phyloP scores from a whole-genome alignment of 2,329 filamentous ascomycete genomes.

The Phialemonium atrogriseum region DNA sequence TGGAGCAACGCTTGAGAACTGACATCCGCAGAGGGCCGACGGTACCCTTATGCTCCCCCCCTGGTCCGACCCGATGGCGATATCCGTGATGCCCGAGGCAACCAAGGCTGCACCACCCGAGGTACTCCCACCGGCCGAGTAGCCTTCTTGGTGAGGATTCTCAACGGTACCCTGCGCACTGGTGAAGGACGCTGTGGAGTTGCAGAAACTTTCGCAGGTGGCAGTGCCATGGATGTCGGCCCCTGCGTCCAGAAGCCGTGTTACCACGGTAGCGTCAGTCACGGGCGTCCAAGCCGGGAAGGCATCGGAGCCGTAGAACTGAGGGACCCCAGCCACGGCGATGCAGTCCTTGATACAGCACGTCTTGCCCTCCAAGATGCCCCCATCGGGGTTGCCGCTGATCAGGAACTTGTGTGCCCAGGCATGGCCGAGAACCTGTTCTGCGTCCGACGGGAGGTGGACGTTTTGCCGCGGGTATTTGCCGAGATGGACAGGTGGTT shows the following conservation, averaged over 20 bases:
- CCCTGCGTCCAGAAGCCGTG: constrained; percentile 39
- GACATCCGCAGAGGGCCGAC: constrained; percentile 27
- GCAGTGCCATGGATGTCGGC: constrained; percentile 41
- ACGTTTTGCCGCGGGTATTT: constrained; percentile 36
- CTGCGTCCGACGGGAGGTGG: constrained; percentile 26
- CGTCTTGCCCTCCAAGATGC: constrained; percentile 30
- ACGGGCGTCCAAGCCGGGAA: constrained; percentile 39
- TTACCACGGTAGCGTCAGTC: constrained; percentile 46
- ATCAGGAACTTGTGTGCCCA: constrained; percentile 45
- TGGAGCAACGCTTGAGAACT: too few species aligned
- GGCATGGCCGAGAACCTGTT: constrained; percentile 37
- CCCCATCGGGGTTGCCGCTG: constrained; percentile 17
- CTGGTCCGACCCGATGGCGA: constrained; percentile 39
- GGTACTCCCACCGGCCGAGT: constrained; percentile 40
- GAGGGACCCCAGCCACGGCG: constrained; percentile 43
- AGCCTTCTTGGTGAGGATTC: constrained; percentile 34
- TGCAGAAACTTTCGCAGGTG: constrained; percentile 45
- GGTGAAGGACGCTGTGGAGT: constrained; percentile 37
- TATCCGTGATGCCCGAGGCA: constrained; percentile 30
- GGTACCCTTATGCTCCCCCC: constrained; percentile 38
- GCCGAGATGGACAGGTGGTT: constrained; percentile 28
- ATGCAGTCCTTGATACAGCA: constrained; percentile 48
- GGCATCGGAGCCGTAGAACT: constrained; percentile 42
- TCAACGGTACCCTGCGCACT: constrained; percentile 36
- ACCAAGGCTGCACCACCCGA: constrained; percentile 39